Percentiles rank a stretch among this genome's conserved stretches.
Evolutionary conservation across 441 rosid genomes (phyloP).

Genomic region (Corymbia calophylla): DNA sequence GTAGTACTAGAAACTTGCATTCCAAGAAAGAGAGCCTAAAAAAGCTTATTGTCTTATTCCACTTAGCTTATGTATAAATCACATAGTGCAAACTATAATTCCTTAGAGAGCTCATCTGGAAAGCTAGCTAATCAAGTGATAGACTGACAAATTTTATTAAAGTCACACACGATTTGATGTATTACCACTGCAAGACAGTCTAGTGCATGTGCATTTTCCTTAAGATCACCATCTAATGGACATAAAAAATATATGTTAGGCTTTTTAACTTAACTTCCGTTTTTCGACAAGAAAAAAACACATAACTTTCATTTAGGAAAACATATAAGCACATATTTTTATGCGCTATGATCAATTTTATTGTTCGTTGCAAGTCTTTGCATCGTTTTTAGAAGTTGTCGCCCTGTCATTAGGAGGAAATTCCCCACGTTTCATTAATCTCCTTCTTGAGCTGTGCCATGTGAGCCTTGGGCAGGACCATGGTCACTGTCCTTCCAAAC

Average conservation of each 20-base stretch:
- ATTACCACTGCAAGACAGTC: neutral
- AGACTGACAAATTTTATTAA: neutral
- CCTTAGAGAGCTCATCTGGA: neutral
- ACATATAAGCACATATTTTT: neutral
- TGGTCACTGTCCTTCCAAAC: conserved; percentile 23
- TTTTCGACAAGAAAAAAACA: too few species aligned
- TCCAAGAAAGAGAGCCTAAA: neutral
- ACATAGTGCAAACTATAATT: neutral
- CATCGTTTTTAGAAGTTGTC: neutral
- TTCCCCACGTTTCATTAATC: neutral
- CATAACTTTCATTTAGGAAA: neutral
- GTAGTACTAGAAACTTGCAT: neutral
- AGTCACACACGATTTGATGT: neutral
- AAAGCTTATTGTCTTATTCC: neutral
- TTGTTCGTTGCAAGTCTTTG: neutral
- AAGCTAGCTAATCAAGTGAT: neutral
- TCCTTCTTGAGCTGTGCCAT: conserved; percentile 18
- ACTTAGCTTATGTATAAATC: neutral
- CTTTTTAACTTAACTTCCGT: neutral
- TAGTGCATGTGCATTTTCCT: neutral
- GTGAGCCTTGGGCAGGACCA: conserved; percentile 34
- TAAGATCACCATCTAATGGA: neutral
- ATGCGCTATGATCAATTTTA: neutral
- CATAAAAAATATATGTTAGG: neutral
- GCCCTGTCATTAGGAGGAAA: neutral